Base-by-base conservation (phyloP, 306 rosid genomes). In the Erythrophleum fordii region DNA sequence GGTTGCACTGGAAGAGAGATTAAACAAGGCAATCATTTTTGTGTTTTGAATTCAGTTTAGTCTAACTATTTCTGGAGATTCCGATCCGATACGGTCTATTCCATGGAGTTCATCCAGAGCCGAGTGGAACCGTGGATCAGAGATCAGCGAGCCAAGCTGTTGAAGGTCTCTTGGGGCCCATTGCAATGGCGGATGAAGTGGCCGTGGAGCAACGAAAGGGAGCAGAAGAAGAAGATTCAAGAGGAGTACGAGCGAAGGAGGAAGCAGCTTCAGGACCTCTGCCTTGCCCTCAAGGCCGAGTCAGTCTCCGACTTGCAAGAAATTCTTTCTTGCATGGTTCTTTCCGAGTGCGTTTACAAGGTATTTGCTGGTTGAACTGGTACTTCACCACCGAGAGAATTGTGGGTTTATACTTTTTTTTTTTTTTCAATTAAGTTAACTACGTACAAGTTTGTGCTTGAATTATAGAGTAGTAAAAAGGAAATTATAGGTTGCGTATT, bases 321-420 rank as follows among this genome's bases (percentile, higher is more conserved):
- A 75, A 90, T 95, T 56, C 91, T 95, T 23, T 87, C 97, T 74
- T 92, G 97, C 91, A 95, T 95, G 97, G 97, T 93, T 5, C 97
- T 95, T 62, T 89, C 98, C 42, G 98, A 95, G 58, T 93, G 97
- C 83, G 99, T 95, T 69, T 95, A 93, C 91, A 93, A 95, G 98
- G 99, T 93, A 9, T 22, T 25, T 20, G 14, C 3, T n/a, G n/a
- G 28, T 26, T 61, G 11, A 42, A 26, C 22, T 45, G 41, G 34
- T 67, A 28, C 5, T 81, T 75, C 45, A 6, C 31, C 59, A 6
- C 13, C 11, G 59, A 17, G 10, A n/a, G 25, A 73, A 22, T 14
- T 35, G 22, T 12, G 46, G 14, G 6, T 65, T 67, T 67, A 34
- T 53, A 20, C n/a, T 1, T 53, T 3, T 20, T 10, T n/a, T 22